Percentiles rank a stretch among this genome's conserved stretches.
These are phyloP conservation scores for Haberlea rhodopensis DNA, from an alignment of 257 asterid genomes.

Conservation along the genomic window DNA sequence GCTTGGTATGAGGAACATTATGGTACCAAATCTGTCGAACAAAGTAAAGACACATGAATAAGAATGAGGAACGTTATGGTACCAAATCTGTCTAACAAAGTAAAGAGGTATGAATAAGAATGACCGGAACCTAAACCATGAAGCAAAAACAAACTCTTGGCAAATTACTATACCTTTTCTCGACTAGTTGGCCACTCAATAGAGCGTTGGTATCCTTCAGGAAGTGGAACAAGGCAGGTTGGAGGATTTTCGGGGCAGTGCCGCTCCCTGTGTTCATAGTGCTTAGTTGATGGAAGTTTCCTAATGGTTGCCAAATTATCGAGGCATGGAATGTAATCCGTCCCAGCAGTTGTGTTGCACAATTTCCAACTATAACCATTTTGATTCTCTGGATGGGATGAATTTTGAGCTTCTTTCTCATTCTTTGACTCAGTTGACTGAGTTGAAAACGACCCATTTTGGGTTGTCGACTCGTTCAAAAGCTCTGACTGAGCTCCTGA, in stretches of 20 bases:
- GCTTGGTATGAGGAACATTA: constrained; percentile 91
- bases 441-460: constrained; percentile 74
- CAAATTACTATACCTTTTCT: constrained; percentile 73
- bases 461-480: constrained; percentile 64
- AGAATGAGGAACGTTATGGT: constrained; percentile 50
- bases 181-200: constrained; percentile 97
- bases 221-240: constrained; percentile 89
- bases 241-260: constrained; percentile 89
- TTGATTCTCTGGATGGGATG: constrained; percentile 42
- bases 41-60: constrained; percentile 15
- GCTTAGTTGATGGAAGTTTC: constrained; percentile 76
- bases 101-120: constrained; percentile 18
- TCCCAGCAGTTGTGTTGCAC: constrained; percentile 83
- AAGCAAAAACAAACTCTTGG: constrained; percentile 10
- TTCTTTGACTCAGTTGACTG: constrained; percentile 84
- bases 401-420: constrained; percentile 69
- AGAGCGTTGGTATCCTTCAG: constrained; percentile 78
- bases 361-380: constrained; percentile 66
- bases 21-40: constrained; percentile 87
- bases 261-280: constrained; percentile 97
- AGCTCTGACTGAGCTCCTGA: constrained; percentile 90
- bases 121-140: background rate
- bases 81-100: constrained; percentile 71
- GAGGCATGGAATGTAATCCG: constrained; percentile 97
- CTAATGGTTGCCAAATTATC: constrained; percentile 75